A percentile compares a stretch with the other conserved stretches of the same genome.
These are phyloP conservation scores for Benincasa hispida DNA, from an alignment of 306 rosid genomes.

Conservation along the genomic window DNA sequence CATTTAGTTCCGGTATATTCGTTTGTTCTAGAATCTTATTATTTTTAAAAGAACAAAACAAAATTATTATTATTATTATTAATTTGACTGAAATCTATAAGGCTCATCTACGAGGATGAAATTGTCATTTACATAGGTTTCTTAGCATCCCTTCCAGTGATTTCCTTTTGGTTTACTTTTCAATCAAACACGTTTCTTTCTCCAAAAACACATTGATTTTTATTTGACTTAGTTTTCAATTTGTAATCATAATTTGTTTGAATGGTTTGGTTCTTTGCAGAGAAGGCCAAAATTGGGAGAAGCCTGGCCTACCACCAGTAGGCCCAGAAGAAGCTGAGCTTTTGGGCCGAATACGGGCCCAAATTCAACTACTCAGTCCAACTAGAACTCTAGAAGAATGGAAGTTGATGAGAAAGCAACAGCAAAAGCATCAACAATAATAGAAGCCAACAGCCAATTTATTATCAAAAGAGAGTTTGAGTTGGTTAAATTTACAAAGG, in stretches of 20 bases:
- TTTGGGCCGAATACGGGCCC: background rate
- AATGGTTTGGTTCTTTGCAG: background rate
- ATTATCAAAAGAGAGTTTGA: background rate
- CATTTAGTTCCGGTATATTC: background rate
- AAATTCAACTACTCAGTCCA: background rate
- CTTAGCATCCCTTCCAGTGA: background rate
- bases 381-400: background rate
- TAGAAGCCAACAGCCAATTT: background rate
- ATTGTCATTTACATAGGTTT: background rate
- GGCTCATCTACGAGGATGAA: background rate
- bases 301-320: background rate
- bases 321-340: background rate
- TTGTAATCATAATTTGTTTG: background rate
- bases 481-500: background rate
- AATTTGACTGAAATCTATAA: background rate
- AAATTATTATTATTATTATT: no score
- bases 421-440: background rate
- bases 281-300: background rate
- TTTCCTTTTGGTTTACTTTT: background rate
- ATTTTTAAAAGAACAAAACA: background rate
- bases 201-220: background rate
- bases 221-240: background rate
- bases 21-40: background rate
- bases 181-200: background rate
- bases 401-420: background rate